These are phyloP conservation scores for Monilinia fructigena DNA, from an alignment of 2,329 filamentous ascomycete species.

Conservation along the genomic window DNA sequence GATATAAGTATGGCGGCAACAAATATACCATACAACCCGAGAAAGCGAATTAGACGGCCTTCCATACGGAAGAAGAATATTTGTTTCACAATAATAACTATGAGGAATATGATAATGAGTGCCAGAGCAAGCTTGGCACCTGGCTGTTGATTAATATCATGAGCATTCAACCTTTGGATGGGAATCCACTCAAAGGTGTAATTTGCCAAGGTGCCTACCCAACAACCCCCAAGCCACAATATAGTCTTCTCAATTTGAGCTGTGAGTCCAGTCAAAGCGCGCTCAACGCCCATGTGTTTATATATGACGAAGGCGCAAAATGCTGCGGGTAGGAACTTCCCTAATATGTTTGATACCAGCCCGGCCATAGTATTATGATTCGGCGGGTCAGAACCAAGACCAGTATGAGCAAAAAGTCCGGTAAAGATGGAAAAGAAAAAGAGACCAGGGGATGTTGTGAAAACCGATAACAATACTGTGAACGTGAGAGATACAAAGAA, in stretches of 20 bases:
- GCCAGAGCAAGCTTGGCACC: slow-evolving; percentile 82
- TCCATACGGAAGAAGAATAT: slow-evolving; percentile 84
- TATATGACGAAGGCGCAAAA: slow-evolving; percentile 89
- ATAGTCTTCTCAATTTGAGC: slow-evolving; percentile 89
- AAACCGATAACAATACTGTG: slow-evolving; percentile 73
- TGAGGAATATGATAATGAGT: slow-evolving; percentile 70
- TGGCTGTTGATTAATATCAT: slow-evolving; percentile 85
- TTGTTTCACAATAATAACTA: slow-evolving; percentile 69
- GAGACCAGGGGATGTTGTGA: slow-evolving; percentile 72
- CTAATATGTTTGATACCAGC: slow-evolving; percentile 74
- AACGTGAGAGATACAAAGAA: slow-evolving; percentile 80
- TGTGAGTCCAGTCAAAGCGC: slow-evolving; percentile 67
- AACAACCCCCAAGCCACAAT: slow-evolving; percentile 85
- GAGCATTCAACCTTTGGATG: slow-evolving; percentile 84
- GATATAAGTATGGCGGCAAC: slow-evolving; percentile 65
- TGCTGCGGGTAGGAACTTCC: slow-evolving; percentile 80
- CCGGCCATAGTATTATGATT: slow-evolving; percentile 63
- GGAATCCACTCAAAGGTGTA: slow-evolving; percentile 95
- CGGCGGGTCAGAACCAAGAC: slow-evolving; percentile 85
- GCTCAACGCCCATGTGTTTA: slow-evolving; percentile 73
- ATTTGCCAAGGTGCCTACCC: slow-evolving; percentile 89
- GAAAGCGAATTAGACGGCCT: slow-evolving; percentile 73
- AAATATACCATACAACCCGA: slow-evolving; percentile 74
- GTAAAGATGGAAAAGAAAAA: slow-evolving; percentile 85
- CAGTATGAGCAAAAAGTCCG: slow-evolving; percentile 85